These are phyloP conservation scores for Dipodascus albidus DNA, from an alignment of 805 yeast species.

Conservation along the genomic window DNA sequence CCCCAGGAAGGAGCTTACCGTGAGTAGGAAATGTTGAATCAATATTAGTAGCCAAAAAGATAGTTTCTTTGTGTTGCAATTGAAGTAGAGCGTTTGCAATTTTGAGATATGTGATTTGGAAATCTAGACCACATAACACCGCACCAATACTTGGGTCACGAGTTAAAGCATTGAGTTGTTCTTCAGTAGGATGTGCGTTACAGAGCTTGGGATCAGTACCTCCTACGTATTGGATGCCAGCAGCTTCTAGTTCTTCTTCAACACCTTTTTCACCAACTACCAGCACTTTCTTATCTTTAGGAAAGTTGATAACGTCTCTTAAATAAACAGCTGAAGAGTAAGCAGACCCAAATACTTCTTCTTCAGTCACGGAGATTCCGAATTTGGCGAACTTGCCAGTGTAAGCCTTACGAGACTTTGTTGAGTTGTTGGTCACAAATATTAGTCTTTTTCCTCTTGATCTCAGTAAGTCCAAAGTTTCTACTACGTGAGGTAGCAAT, in stretches of 20 bases:
- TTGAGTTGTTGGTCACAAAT: slow-evolving; percentile 93
- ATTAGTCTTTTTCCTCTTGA: slow-evolving; percentile 51
- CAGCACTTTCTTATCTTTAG: slow-evolving; percentile 71
- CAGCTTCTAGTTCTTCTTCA: slow-evolving; percentile 59
- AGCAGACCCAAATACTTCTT: slow-evolving; percentile 83
- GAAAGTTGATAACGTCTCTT: slow-evolving; percentile 60
- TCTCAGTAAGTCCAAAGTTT: slow-evolving; percentile 56
- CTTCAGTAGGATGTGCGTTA: slow-evolving; percentile 40
- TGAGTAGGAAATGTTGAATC: slow-evolving; percentile 91
- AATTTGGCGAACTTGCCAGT: slow-evolving; percentile 61
- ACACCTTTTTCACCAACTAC: slow-evolving; percentile 85
- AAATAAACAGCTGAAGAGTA: slow-evolving; percentile 86
- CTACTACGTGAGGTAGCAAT: slow-evolving; percentile 64
- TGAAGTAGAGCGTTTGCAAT: slow-evolving; percentile 76
- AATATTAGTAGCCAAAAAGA: slow-evolving; percentile 85
- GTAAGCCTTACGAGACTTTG: slow-evolving; percentile 75
- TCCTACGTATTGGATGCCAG: slow-evolving; percentile 73
- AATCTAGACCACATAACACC: slow-evolving; percentile 81
- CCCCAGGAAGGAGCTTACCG: slow-evolving; percentile 84
- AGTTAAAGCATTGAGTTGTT: slow-evolving; percentile 28
- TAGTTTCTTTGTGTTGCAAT: slow-evolving; percentile 39
- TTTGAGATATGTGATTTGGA: slow-evolving; percentile 68
- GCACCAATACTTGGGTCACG: slow-evolving; percentile 71
- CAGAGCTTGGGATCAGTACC: slow-evolving; percentile 58
- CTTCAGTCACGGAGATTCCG: slow-evolving; percentile 32